Evolutionary conservation across 768 basidiomycete species (phyloP), one percentile per base, ranked within the genome.

Genomic region (Mycena leptocephala): DNA sequence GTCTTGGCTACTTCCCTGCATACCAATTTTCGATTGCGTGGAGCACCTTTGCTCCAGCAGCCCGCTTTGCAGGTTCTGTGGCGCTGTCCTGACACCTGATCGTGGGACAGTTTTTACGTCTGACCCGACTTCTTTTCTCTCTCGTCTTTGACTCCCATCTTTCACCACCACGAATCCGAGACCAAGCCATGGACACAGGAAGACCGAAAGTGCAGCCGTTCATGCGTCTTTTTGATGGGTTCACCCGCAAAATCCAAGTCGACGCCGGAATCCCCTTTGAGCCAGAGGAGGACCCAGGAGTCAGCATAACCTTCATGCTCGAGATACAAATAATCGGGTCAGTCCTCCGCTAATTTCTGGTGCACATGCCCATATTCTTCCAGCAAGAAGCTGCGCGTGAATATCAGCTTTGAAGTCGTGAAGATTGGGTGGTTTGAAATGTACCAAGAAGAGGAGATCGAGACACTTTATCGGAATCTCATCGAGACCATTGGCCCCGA

Each of bases 401-500:
- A 30, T 2, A 55, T 72, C n/a, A 28, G 35, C 11, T 63, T 72
- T 26, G 51, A 30, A 0, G 51, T 72, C 24, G 61, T 18, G 48
- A 30, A 26, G n/a, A 26, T 72, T 37, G 70, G 59, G 20, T 70
- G 46, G 48, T 63, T 55, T 20, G 51, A 55, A 1, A 55, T 72
- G 9, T 64, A 30, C 35, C 7, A 13, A 9, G 35, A 64, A 0
- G 18, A 22, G 20, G 51, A 64, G 7, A 64, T 72, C 35, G 61
- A 71, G 32, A 46, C 6, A 16, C 61, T 51, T 3, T 72, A 55
- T 28, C 70, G 51, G 10, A 59, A 71, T 18, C 53, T 62, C 11
- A 37, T 71, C 33, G 46, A 5, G 46, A n/a, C 24, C 14, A 71
- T 71, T 26, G 59, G 58, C 26, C 70, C 70, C 24, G 70, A 71